Conservation (phyloP, 2,329 filamentous ascomycete genomes). For the Fusarium mangiferae region DNA sequence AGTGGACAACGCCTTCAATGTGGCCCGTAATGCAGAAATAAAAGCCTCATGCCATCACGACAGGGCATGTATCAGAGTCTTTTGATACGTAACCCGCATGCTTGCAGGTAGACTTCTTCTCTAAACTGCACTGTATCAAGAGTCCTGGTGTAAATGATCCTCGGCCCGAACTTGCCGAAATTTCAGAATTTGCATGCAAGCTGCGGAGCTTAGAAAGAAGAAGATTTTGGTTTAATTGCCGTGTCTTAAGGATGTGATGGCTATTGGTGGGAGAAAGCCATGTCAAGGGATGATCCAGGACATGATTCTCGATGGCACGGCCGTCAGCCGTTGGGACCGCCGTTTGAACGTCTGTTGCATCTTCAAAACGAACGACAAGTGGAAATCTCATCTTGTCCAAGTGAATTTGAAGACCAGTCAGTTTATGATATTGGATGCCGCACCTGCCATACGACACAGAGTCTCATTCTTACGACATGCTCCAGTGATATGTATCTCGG, state of each 20-base stretch:
- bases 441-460: neutral
- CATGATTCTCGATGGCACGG: neutral
- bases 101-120: neutral
- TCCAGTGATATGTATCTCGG: neutral
- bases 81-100: accelerated
- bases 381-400: too few relatives aligned
- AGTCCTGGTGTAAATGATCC: neutral
- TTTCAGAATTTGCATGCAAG: neutral
- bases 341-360: neutral
- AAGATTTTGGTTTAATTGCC: accelerated
- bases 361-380: too few relatives aligned
- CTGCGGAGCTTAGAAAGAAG: too few relatives aligned
- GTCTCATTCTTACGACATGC: neutral
- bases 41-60: neutral
- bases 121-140: too few relatives aligned
- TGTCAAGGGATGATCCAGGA: neutral
- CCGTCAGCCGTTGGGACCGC: too few relatives aligned
- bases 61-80: accelerated
- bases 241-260: neutral
- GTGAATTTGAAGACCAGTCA: too few relatives aligned
- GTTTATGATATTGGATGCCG: neutral
- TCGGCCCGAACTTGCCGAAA: too few relatives aligned
- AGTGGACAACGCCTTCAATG: neutral
- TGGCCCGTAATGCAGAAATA: neutral
- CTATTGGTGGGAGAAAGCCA: neutral